Percentiles rank a stretch among this genome's conserved stretches.
phyloP scores from a whole-genome alignment of 495 filamentous ascomycete species.

The Aspergillus hancockii region DNA sequence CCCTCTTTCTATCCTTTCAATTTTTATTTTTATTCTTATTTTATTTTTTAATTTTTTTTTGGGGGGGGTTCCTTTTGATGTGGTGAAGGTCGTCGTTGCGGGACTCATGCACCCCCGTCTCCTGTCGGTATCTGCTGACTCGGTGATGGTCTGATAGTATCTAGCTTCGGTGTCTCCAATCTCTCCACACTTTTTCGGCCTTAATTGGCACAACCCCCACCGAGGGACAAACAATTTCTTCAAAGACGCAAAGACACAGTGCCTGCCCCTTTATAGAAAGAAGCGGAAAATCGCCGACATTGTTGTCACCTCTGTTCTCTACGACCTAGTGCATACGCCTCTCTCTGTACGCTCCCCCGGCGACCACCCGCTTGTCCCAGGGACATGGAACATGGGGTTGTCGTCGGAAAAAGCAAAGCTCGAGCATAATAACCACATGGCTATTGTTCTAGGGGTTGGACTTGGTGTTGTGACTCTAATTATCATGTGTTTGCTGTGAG shows the following conservation, averaged over 20 bases:
- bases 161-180: not conserved
- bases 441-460: constrained; percentile 43
- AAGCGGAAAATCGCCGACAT: no score
- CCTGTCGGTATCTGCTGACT: not conserved
- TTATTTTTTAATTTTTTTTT: not conserved
- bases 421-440: constrained; percentile 34
- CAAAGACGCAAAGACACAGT: no score
- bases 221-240: not conserved
- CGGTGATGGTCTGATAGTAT: not conserved
- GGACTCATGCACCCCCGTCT: not conserved
- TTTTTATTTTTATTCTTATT: no score
- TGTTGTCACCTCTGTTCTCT: not conserved
- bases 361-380: constrained; percentile 12
- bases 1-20: not conserved
- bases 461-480: constrained; percentile 39
- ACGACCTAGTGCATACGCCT: not conserved
- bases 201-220: constrained; percentile 1
- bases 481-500: constrained; percentile 41
- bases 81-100: no score
- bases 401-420: constrained; percentile 23
- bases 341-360: not conserved
- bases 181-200: not conserved
- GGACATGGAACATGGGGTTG: constrained; percentile 21
- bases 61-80: no score
- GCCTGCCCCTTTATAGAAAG: no score